phyloP scores from a whole-genome alignment of 371 early-diverging fungal species.

The Mortierella sp. region DNA sequence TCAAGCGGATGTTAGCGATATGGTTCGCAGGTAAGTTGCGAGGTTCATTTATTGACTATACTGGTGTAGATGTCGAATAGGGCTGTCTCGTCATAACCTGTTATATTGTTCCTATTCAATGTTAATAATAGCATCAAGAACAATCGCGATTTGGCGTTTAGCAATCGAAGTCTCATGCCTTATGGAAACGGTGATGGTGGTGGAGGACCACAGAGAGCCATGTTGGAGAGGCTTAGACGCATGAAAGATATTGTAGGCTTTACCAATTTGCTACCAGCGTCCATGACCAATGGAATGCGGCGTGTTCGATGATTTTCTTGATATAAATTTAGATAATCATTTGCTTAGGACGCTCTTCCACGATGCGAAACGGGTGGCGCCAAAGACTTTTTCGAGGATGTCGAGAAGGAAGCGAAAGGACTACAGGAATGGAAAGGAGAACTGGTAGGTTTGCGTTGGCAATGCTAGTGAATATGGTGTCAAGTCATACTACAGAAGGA shows the following conservation, averaged over 20 bases:
- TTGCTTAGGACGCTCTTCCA: conserved; percentile 84
- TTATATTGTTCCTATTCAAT: background rate
- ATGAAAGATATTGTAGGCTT: conserved; percentile 77
- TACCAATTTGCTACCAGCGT: background rate
- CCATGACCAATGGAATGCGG: too few relatives aligned
- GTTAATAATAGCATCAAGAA: conserved; percentile 69
- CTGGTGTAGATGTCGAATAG: too few relatives aligned
- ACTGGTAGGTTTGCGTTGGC: conserved; percentile 66
- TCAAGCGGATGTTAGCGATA: conserved; percentile 67
- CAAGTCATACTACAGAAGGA: background rate
- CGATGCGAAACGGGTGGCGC: conserved; percentile 80
- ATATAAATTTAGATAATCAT: too few relatives aligned
- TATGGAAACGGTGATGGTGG: conserved; percentile 99
- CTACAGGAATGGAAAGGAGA: conserved; percentile 94
- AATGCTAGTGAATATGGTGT: background rate
- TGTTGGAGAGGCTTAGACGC: conserved; percentile 87
- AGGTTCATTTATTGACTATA: too few relatives aligned
- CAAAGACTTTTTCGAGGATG: conserved; percentile 79
- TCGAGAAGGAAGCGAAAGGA: conserved; percentile 73
- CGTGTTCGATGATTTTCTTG: too few relatives aligned
- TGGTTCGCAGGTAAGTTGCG: conserved; percentile 51
- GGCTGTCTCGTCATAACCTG: too few relatives aligned
- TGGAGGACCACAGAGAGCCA: conserved; percentile 89
- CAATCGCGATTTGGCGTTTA: conserved; percentile 84
- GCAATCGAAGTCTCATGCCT: conserved; percentile 85